Evolutionary conservation across 371 early-diverging fungal genomes (phyloP), one percentile per base, ranked within the genome.

Genomic region (Haplosporangium sp.): DNA sequence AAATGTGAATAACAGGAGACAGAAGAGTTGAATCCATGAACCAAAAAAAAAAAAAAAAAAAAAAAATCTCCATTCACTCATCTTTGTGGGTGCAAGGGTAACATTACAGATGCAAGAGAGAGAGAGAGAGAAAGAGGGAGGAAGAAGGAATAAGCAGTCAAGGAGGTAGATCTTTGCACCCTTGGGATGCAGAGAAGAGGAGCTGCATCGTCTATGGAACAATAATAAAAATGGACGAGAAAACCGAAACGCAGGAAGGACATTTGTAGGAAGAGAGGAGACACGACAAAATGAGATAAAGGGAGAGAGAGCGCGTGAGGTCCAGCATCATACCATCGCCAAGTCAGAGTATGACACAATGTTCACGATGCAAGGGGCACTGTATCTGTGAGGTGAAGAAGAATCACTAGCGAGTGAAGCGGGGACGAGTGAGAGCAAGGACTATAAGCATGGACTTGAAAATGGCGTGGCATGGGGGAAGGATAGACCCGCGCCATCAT

Each of bases 111-210:
- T 52, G 54, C 6, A 23, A 42, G 43, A 42, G n/a, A 18, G 21
- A 16, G 8, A 46, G 55, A 21, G 36, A 45, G 45, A 58, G 51
- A 41, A 16, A 42, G 57, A 37, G 18, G 48, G 53, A 52, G 66
- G 41, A 58, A 55, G 43, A 65, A 61, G 57, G 53, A 48, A 59
- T 47, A 54, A 64, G 47, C 41, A n/a, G 43, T 3, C 46, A 64
- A 62, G 58, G 51, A n/a, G 53, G 58, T 37, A 40, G 57, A 62
- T 50, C 41, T 45, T 23, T 13, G 18, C 21, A 37, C 41, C 46
- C 59, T 59, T 53, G 11, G 64, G 59, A 29, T 59, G 55, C 60
- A 42, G 61, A 60, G 53, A 55, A 73, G 73, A 66, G 62, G 73
- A 66, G 53, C 14, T 46, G 10, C n/a, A 47, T 66, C 66, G 66